Conservation (phyloP, 2,329 filamentous ascomycete species). For the Cercospora citrullina region DNA sequence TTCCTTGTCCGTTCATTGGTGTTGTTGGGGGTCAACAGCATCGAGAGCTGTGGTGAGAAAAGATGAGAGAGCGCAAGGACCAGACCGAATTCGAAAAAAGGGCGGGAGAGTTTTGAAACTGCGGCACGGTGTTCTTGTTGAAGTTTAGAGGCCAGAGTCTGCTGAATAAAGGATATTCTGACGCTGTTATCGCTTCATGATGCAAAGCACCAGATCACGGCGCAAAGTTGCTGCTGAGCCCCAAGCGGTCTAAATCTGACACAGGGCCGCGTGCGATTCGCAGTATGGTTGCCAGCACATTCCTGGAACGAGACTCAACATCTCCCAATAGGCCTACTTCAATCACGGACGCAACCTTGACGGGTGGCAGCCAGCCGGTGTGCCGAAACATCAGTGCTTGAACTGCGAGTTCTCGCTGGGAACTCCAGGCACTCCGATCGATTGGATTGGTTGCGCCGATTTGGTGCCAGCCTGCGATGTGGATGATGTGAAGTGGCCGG, state of each 20-base stretch:
- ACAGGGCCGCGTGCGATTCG: slow-evolving; percentile 9
- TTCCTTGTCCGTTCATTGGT: slow-evolving; percentile 12
- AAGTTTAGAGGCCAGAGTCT: background rate
- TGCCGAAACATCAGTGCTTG: slow-evolving; percentile 14
- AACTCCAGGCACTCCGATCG: background rate
- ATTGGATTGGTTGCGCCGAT: background rate
- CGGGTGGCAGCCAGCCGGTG: slow-evolving; percentile 11
- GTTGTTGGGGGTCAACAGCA: background rate
- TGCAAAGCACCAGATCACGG: background rate
- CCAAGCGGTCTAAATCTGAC: slow-evolving; percentile 6
- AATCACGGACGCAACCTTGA: slow-evolving; percentile 17
- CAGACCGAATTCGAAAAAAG: background rate
- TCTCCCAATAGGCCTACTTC: background rate
- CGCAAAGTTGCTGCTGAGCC: slow-evolving; percentile 10
- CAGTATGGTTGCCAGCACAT: slow-evolving; percentile 6
- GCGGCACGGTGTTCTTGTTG: background rate
- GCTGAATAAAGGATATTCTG: slow-evolving; percentile 5
- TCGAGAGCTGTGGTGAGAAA: background rate
- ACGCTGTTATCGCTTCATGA: slow-evolving; percentile 8
- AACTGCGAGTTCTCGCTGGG: background rate
- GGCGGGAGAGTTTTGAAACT: background rate
- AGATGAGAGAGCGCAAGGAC: background rate
- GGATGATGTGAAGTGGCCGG: background rate
- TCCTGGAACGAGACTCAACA: slow-evolving; percentile 13
- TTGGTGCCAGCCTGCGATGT: background rate